Evolutionary conservation across 169 alveolate species (phyloP).

Genomic region (Babesia bigemina): DNA sequence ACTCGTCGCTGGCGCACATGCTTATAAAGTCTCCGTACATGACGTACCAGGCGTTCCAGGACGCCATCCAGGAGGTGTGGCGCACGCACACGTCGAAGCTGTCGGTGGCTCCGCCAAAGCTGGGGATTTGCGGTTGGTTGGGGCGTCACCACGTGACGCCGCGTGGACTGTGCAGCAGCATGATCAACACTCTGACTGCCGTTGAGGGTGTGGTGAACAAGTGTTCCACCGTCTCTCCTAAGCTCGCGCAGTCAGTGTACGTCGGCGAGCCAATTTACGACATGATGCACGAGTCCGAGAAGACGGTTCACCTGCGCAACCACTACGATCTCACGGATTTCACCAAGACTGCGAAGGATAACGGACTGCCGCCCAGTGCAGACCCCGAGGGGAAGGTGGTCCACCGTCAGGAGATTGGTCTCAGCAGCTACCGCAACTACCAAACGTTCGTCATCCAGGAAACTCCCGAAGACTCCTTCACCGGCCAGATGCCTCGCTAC

Average conservation of each 20-base stretch:
- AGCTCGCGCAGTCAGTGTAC: slow-evolving; percentile 88
- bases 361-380: slow-evolving; percentile 75
- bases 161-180: slow-evolving; percentile 92
- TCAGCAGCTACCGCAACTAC: slow-evolving; percentile 89
- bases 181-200: slow-evolving; percentile 89
- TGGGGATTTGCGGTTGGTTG: slow-evolving; percentile 93
- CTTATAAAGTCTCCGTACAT: slow-evolving; percentile 78
- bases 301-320: slow-evolving; percentile 82
- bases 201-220: slow-evolving; percentile 97
- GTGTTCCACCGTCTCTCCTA: slow-evolving; percentile 91
- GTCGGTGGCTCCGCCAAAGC: slow-evolving; percentile 75
- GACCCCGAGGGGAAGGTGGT: slow-evolving; percentile 78
- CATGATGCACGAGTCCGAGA: slow-evolving; percentile 82
- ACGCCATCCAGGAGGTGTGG: slow-evolving; percentile 83
- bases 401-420: slow-evolving; percentile 90
- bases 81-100: slow-evolving; percentile 72
- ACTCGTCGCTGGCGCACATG: slow-evolving; percentile 60
- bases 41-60: slow-evolving; percentile 82
- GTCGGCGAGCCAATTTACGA: slow-evolving; percentile 88
- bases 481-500: slow-evolving; percentile 97
- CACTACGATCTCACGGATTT: slow-evolving; percentile 79
- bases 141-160: slow-evolving; percentile 97
- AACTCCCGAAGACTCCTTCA: slow-evolving; percentile 97
- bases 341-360: slow-evolving; percentile 70
- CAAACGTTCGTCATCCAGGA: slow-evolving; percentile 93